These are phyloP conservation scores for Echinochloa phyllopogon DNA, from an alignment of 176 grass and related monocot genomes.

Conservation along the genomic window DNA sequence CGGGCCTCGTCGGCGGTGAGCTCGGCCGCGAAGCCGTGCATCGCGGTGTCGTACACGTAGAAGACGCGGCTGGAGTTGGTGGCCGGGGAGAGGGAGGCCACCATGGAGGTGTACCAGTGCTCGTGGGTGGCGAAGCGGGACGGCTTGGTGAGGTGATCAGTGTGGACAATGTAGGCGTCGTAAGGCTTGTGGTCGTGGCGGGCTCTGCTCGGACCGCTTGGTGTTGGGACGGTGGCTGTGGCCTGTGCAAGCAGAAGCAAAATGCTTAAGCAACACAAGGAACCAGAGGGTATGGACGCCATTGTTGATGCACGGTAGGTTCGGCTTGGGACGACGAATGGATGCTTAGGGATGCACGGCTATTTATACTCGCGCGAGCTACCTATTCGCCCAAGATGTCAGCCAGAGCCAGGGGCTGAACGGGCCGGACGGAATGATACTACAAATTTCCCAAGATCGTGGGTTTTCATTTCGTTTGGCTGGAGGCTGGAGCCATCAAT, in stretches of 20 bases:
- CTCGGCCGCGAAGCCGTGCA: slow-evolving; percentile 45
- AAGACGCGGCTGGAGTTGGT: background rate
- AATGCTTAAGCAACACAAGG: background rate
- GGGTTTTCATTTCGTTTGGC: background rate
- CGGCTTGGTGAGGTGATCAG: slow-evolving; percentile 19
- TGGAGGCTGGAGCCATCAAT: background rate
- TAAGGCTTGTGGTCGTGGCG: background rate
- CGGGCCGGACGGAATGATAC: no score
- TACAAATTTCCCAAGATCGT: no score
- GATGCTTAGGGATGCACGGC: background rate
- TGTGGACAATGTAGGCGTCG: slow-evolving; percentile 20
- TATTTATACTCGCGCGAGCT: background rate
- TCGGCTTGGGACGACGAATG: background rate
- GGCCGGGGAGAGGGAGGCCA: background rate
- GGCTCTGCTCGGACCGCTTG: background rate
- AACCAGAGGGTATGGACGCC: background rate
- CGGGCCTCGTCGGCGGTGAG: slow-evolving; percentile 30
- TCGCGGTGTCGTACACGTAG: slow-evolving; percentile 38
- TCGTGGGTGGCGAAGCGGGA: slow-evolving; percentile 15
- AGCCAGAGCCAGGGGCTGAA: no score
- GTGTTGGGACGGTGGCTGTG: background rate
- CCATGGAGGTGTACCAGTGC: slow-evolving; percentile 36
- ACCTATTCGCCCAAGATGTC: background rate
- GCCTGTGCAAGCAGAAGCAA: background rate
- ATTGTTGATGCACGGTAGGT: background rate